Evolutionary conservation across 2,329 filamentous ascomycete species (phyloP).

Genomic region (Claviceps citrina): DNA sequence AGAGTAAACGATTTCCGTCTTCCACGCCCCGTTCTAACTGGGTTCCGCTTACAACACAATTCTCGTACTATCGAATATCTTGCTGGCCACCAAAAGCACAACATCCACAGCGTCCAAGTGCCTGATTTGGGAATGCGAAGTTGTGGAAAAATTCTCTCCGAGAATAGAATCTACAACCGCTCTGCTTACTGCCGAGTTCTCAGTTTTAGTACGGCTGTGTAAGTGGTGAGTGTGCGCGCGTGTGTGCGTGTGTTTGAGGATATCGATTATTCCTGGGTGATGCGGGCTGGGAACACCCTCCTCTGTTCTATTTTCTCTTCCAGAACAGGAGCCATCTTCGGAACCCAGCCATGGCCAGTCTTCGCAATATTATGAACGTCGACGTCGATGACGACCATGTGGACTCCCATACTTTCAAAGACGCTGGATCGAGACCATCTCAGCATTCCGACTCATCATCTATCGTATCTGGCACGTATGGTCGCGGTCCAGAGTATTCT

Average conservation of each 20-base stretch:
- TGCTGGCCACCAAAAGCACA: not conserved
- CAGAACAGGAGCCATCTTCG: conserved; percentile 23
- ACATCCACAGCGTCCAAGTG: conserved; percentile 7
- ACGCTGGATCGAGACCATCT: conserved; percentile 21
- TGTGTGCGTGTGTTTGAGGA: conserved; percentile 4
- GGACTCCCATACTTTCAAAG: conserved; percentile 27
- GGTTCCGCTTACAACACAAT: conserved; percentile 3
- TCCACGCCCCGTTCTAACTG: conserved; percentile 1
- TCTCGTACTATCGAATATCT: conserved; percentile 2
- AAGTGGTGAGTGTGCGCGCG: conserved; percentile 2
- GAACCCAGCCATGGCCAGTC: conserved; percentile 34
- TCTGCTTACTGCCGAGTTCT: conserved; percentile 6
- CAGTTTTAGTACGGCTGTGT: conserved; percentile 26
- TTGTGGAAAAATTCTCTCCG: not conserved
- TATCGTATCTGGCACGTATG: conserved; percentile 15
- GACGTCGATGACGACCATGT: conserved; percentile 35
- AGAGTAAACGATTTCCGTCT: conserved; percentile 3
- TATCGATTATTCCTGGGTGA: conserved; percentile 2
- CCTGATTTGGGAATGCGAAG: not conserved
- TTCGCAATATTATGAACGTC: conserved; percentile 42
- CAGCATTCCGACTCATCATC: conserved; percentile 20
- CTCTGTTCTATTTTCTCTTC: not conserved
- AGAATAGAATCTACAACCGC: conserved; percentile 4
- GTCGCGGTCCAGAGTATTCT: conserved; percentile 9
- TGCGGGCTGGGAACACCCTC: conserved; percentile 2